Conservation (phyloP, 208 protist species). For the Trypanosoma vivax region DNA sequence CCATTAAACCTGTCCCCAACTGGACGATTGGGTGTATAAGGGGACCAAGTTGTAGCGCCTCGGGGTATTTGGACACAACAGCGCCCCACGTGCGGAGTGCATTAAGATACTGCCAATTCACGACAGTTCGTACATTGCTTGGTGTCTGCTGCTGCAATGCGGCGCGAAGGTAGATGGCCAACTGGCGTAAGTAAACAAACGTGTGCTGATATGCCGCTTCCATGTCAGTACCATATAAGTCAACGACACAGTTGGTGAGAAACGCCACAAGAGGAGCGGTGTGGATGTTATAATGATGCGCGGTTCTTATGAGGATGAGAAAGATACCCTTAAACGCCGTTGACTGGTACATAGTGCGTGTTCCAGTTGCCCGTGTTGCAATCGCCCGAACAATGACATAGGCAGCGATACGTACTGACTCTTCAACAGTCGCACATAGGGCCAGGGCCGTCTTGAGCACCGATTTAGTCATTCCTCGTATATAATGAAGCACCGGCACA, state of each 20-base stretch:
- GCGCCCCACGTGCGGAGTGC: slow-evolving; percentile 90
- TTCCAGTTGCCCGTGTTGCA: slow-evolving; percentile 80
- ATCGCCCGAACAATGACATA: slow-evolving; percentile 85
- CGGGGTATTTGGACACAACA: slow-evolving; percentile 82
- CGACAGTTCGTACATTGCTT: slow-evolving; percentile 89
- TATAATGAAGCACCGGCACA: slow-evolving; percentile 85
- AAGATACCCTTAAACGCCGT: slow-evolving; percentile 91
- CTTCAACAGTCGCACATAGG: slow-evolving; percentile 69
- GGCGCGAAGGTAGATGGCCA: slow-evolving; percentile 94
- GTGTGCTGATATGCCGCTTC: slow-evolving; percentile 91
- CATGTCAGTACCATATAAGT: slow-evolving; percentile 93
- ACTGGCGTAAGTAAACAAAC: slow-evolving; percentile 97
- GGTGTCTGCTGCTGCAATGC: slow-evolving; percentile 88
- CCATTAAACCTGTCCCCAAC: slow-evolving; percentile 78
- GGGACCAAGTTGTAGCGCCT: slow-evolving; percentile 76
- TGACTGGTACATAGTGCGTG: slow-evolving; percentile 88
- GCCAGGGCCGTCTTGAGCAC: slow-evolving; percentile 64
- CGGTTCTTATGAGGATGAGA: slow-evolving; percentile 83
- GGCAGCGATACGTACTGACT: slow-evolving; percentile 74
- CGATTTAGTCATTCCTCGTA: slow-evolving; percentile 73
- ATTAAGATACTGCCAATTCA: slow-evolving; percentile 97
- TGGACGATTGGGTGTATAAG: slow-evolving; percentile 93
- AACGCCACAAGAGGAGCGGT: slow-evolving; percentile 82
- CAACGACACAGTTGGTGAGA: slow-evolving; percentile 92
- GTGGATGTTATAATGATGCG: slow-evolving; percentile 76